phyloP scores from a whole-genome alignment of 164 flowering plant genomes.

The Liquidambar formosana region DNA sequence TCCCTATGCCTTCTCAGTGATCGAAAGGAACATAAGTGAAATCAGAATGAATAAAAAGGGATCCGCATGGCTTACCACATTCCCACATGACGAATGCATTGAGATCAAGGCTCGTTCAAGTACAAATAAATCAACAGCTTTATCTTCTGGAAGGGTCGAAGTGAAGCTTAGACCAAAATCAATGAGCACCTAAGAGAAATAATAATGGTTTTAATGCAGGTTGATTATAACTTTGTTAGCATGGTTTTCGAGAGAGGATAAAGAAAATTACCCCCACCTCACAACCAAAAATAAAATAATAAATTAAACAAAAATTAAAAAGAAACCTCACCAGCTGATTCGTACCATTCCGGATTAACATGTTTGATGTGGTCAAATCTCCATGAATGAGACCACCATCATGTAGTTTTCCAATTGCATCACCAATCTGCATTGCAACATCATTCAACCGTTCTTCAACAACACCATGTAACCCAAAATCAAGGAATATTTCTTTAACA shows the following conservation, averaged over 20 bases:
- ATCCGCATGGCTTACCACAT: constrained; percentile 63
- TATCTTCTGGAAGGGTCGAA: constrained; percentile 92
- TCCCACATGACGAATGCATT: constrained; percentile 97
- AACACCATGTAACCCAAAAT: constrained; percentile 64
- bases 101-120: constrained; percentile 93
- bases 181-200: constrained; percentile 69
- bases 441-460: constrained; percentile 61
- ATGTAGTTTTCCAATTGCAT: constrained; percentile 82
- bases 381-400: constrained; percentile 98
- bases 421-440: constrained; percentile 82
- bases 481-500: constrained; percentile 84
- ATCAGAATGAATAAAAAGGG: neutral
- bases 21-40: neutral
- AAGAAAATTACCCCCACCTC: no score
- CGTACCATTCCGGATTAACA: constrained; percentile 58
- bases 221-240: neutral
- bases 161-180: constrained; percentile 96
- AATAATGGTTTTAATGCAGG: neutral
- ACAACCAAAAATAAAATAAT: no score
- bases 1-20: neutral
- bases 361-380: constrained; percentile 95
- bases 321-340: constrained; percentile 70
- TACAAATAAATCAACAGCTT: constrained; percentile 95
- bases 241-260: neutral
- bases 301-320: neutral